Evolutionary conservation across 177 flowering plant genomes (phyloP), one percentile per base, ranked within the genome.

Genomic region (Vitis hybrid): DNA sequence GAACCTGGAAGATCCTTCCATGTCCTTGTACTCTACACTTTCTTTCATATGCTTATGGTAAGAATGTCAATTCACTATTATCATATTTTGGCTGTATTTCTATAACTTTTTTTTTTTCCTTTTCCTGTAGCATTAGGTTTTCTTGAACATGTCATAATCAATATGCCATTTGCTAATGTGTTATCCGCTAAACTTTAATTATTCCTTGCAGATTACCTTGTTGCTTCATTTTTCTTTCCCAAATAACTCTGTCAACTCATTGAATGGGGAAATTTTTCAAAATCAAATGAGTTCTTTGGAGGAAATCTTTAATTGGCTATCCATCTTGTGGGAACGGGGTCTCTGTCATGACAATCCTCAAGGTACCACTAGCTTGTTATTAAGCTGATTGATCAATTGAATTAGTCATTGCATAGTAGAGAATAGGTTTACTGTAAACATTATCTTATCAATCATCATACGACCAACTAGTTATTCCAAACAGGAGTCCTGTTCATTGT

Each of bases 331-430:
- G 99, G 84, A 88, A 71, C 89, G 92, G 19, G 98, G 98, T 55
- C 84, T 95, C 71, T 79, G 63, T 77, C 99, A 95, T 82, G 94
- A 89, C 67, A 95, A 95, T 70, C 99, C 99, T 74, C 95, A 82
- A 76, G 99, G 99, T 91, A 83, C 52, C 19, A 24, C 33, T 53
- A 51, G 8, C 28, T 58, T 65, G 20, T 61, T 49, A 13, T 14
- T 15, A 38, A 38, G 47, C 1, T 31, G 18, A 24, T 54, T 33
- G 20, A 64, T 24, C 13, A 68, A 9, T 11, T 53, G 13, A 14
- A 18, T 28, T 55, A 19, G 14, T 44, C 14, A 9, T 63, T 9
- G 5, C 47, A 11, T 12, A 3, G 6, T 55, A 17, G 57, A 17
- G 57, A 28, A 14, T 56, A 17, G 11, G 2, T 14, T 24, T 44